A percentile compares a stretch with the other conserved stretches of the same genome.
These are phyloP conservation scores for Marasmius tenuissimus DNA, from an alignment of 1,284 basidiomycete species.

Conservation along the genomic window DNA sequence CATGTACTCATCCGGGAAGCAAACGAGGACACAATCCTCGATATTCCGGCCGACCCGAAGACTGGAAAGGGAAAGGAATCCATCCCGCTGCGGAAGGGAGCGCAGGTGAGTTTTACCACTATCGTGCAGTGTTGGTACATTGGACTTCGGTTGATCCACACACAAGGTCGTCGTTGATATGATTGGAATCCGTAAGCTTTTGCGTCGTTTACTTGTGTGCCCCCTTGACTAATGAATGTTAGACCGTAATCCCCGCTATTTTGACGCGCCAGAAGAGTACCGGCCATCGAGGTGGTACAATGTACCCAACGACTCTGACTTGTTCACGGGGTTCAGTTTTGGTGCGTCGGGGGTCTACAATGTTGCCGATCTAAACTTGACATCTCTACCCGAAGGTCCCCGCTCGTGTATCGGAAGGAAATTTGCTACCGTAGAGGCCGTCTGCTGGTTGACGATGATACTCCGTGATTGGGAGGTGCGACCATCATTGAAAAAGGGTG, in stretches of 20 bases:
- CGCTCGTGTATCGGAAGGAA: constrained; percentile 56
- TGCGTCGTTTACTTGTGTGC: neutral
- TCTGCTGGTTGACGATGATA: constrained; percentile 49
- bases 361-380: neutral
- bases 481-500: constrained; percentile 38
- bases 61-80: constrained; percentile 6
- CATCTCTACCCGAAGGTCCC: constrained; percentile 32
- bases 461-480: constrained; percentile 52
- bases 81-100: constrained; percentile 27
- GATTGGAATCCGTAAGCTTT: constrained; percentile 48
- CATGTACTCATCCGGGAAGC: constrained; percentile 30
- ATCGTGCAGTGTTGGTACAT: neutral
- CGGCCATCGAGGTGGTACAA: constrained; percentile 40
- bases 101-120: constrained; percentile 18
- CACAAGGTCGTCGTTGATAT: constrained; percentile 45
- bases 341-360: constrained; percentile 26
- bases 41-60: constrained; percentile 16
- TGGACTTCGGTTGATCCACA: neutral
- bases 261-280: constrained; percentile 37
- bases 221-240: constrained; percentile 8
- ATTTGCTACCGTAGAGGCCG: constrained; percentile 51
- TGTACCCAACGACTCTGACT: constrained; percentile 29
- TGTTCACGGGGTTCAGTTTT: constrained; percentile 46
- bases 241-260: constrained; percentile 36
- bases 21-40: constrained; percentile 26